Percentiles rank a stretch among this genome's conserved stretches.
Conservation (phyloP, 2,329 filamentous ascomycete genomes). For the Arthroderma sp. region DNA sequence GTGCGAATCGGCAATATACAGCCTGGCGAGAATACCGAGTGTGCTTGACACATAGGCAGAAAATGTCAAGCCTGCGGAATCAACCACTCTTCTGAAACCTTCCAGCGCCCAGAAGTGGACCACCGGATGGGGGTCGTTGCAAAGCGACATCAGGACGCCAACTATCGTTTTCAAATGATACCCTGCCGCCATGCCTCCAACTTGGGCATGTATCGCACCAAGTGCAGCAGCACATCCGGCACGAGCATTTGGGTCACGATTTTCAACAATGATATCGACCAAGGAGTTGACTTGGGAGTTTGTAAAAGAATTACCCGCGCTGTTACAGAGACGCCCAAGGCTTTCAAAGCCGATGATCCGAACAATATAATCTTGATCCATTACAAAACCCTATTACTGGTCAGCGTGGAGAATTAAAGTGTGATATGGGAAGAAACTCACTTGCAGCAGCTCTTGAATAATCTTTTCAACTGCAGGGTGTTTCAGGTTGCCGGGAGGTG, state of each 20-base stretch:
- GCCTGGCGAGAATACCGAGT: conserved; percentile 82
- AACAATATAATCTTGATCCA: conserved; percentile 73
- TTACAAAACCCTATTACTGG: conserved; percentile 48
- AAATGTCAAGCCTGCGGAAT: conserved; percentile 85
- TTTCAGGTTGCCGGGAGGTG: conserved; percentile 58
- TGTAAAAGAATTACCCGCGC: conserved; percentile 77
- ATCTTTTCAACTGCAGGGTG: conserved; percentile 63
- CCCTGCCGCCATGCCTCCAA: conserved; percentile 93
- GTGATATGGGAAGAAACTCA: conserved; percentile 31
- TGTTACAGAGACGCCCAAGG: conserved; percentile 70
- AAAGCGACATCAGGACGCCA: conserved; percentile 95
- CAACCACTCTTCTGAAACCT: conserved; percentile 70
- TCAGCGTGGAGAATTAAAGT: neutral
- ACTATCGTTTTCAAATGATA: conserved; percentile 94
- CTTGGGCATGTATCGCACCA: conserved; percentile 84
- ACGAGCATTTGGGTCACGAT: conserved; percentile 82
- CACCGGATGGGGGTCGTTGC: conserved; percentile 84
- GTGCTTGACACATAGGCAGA: conserved; percentile 81
- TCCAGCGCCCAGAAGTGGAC: conserved; percentile 97
- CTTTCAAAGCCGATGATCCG: conserved; percentile 75
- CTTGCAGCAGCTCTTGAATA: conserved; percentile 58
- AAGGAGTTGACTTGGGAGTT: conserved; percentile 80
- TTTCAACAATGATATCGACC: conserved; percentile 85
- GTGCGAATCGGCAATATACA: conserved; percentile 85
- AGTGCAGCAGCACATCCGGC: conserved; percentile 90